Evolutionary conservation across 768 basidiomycete genomes (phyloP).

Genomic region (Termitomyces sp.): DNA sequence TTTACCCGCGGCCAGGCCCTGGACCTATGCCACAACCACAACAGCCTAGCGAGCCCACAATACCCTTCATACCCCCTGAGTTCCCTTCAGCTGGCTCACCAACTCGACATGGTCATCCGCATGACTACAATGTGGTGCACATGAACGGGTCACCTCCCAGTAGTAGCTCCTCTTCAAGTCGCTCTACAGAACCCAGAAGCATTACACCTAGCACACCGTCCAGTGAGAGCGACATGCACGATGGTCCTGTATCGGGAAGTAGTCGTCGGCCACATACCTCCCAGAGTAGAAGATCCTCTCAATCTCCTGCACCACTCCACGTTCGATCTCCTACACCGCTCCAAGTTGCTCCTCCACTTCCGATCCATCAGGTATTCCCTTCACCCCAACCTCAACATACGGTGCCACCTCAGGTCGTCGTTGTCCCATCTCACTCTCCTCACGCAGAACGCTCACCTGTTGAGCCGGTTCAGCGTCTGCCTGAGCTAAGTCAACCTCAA

Average conservation of each 20-base stretch:
- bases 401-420: constrained; percentile 1
- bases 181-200: background rate
- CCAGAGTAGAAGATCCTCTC: constrained; percentile 1
- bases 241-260: background rate
- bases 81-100: background rate
- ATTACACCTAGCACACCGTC: background rate
- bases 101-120: constrained; percentile 1
- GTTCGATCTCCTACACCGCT: background rate
- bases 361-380: constrained; percentile 11
- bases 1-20: constrained; percentile 1
- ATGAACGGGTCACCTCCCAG: background rate
- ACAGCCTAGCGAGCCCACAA: background rate
- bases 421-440: background rate
- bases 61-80: constrained; percentile 11
- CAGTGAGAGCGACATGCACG: background rate
- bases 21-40: constrained; percentile 13
- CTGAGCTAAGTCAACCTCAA: background rate
- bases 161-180: background rate
- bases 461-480: background rate
- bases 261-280: constrained; percentile 1
- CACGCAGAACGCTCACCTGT: background rate
- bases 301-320: no score
- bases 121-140: background rate
- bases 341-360: background rate
- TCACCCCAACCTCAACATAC: background rate